Base-by-base conservation (phyloP, 805 yeast species). In the Yamadazyma philogaea region DNA sequence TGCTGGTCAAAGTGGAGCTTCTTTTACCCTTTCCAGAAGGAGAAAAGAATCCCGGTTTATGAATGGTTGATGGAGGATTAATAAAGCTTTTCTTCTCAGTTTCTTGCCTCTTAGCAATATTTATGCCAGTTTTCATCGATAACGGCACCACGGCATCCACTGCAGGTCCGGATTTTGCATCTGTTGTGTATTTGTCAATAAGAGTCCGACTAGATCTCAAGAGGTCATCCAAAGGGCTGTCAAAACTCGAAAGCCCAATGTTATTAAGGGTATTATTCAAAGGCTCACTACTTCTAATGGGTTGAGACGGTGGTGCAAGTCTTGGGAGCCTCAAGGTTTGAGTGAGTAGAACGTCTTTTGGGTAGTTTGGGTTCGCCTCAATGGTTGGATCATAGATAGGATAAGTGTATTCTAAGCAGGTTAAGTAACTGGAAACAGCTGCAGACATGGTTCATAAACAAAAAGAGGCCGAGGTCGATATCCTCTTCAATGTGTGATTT, bases 11-110 rank as follows among this genome's bases (percentile, higher is more conserved):
- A 8, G 67, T 63, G 10, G 64, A 55, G 3, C 18, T 8, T 39
- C 48, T 42, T 45, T 53, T 44, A 39, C 43, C 51, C 49, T 57
- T 36, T 38, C 54, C 58, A 7, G 60, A 50, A 21, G 66, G 63
- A 10, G 66, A 61, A 42, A 59, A 60, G 44, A 45, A 57, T 1
- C 54, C 50, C 10, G 65, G 54, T 37, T 55, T 60, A 39, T 55
- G 60, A 4, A 58, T 58, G 11, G 53, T 26, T 8, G 44, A 40
- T 10, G 44, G 35, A 15, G 43, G 11, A 17, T 33, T 39, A 16
- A 7, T 26, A 7, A 32, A 22, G 16, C 32, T 37, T 22, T 30
- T 30, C 18, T 33, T 39, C 14, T 20, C 30, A 24, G 6, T 24
- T 22, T 35, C 39, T 30, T 37, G 40, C 20, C 40, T 37, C 24